Conservation (phyloP, 352 stramenopile species). For the Saprolegnia diclina region DNA sequence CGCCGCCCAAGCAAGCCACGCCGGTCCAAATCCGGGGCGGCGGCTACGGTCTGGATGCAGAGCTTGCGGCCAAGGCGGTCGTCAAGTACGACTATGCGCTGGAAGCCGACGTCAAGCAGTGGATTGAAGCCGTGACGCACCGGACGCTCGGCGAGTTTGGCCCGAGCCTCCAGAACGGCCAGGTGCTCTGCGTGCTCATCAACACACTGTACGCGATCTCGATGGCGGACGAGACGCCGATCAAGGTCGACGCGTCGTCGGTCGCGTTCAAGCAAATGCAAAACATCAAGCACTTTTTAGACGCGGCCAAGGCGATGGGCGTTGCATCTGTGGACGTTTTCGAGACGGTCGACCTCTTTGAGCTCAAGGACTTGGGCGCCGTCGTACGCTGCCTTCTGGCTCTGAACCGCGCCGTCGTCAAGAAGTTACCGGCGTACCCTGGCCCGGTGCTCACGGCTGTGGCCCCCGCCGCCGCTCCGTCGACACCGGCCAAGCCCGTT, state of each 20-base stretch:
- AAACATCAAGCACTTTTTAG: slow-evolving; percentile 82
- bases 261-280: slow-evolving; percentile 91
- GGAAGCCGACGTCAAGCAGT: slow-evolving; percentile 64
- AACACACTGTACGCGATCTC: slow-evolving; percentile 65
- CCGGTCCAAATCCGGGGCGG: slow-evolving; percentile 29
- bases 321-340: slow-evolving; percentile 88
- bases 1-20: not conserved
- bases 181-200: slow-evolving; percentile 69
- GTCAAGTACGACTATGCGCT: slow-evolving; percentile 58
- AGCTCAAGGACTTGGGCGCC: slow-evolving; percentile 80
- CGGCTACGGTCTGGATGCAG: slow-evolving; percentile 83
- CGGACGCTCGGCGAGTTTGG: slow-evolving; percentile 66
- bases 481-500: slow-evolving; percentile 1
- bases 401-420: slow-evolving; percentile 65
- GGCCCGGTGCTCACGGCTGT: slow-evolving; percentile 34
- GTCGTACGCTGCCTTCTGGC: slow-evolving; percentile 83
- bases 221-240: slow-evolving; percentile 30
- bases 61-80: slow-evolving; percentile 74
- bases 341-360: slow-evolving; percentile 85
- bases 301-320: slow-evolving; percentile 67
- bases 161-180: slow-evolving; percentile 70
- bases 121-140: slow-evolving; percentile 69
- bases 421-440: slow-evolving; percentile 63
- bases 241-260: slow-evolving; percentile 51
- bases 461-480: not conserved